Conservation (phyloP, 495 filamentous ascomycete genomes). For the Xylaria bambusicola region DNA sequence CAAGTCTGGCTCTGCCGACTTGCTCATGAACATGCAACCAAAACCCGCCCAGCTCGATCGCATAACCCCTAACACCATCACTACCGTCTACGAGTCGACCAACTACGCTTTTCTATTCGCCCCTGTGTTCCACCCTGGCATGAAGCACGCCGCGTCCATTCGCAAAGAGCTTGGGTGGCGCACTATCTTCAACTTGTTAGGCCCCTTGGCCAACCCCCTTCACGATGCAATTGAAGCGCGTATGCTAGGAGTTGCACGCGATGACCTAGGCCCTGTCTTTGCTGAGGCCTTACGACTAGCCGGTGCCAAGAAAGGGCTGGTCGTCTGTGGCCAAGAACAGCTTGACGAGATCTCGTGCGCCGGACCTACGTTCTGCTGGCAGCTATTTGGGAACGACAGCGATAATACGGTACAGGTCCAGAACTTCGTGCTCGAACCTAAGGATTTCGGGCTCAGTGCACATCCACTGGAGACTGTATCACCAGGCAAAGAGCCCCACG, state of each 20-base stretch:
- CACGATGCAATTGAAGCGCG: constrained; percentile 80
- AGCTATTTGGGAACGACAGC: constrained; percentile 56
- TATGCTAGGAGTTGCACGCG: constrained; percentile 86
- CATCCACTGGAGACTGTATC: constrained; percentile 77
- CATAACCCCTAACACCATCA: constrained; percentile 68
- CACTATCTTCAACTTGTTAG: constrained; percentile 95
- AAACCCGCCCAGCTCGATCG: constrained; percentile 69
- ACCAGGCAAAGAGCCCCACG: constrained; percentile 78
- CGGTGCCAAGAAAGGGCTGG: constrained; percentile 80
- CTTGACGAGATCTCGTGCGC: constrained; percentile 95
- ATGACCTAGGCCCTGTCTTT: constrained; percentile 81
- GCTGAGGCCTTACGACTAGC: constrained; percentile 76
- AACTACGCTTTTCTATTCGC: constrained; percentile 98
- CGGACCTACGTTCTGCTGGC: constrained; percentile 85
- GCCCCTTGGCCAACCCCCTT: constrained; percentile 86
- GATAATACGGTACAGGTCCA: constrained; percentile 61
- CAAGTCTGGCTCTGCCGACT: constrained; percentile 91
- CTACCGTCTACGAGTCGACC: constrained; percentile 67
- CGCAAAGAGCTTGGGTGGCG: constrained; percentile 83
- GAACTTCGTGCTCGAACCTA: constrained; percentile 72
- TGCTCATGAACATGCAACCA: constrained; percentile 72
- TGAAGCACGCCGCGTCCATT: constrained; percentile 81
- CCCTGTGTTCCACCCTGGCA: constrained; percentile 92
- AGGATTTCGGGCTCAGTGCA: constrained; percentile 78
- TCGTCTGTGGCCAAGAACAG: constrained; percentile 92